A percentile compares a stretch with the other conserved stretches of the same genome.
Conservation (phyloP, 2,329 filamentous ascomycete species). For the Alternaria conjuncta region DNA sequence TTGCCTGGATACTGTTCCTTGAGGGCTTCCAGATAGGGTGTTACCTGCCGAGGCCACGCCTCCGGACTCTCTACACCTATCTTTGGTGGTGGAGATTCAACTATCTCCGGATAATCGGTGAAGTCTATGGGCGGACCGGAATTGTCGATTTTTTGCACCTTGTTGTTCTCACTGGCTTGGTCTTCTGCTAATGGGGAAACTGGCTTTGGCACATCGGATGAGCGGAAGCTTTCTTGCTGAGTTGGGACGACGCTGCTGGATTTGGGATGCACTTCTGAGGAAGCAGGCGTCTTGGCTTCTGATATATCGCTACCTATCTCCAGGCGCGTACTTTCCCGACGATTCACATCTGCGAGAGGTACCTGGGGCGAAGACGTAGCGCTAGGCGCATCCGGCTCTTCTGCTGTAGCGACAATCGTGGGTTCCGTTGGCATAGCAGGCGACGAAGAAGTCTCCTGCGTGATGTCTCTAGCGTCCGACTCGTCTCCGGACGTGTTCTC, state of each 20-base stretch:
- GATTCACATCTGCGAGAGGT: background rate
- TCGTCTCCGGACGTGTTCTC: conserved; percentile 20
- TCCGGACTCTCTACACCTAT: conserved; percentile 25
- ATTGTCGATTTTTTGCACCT: background rate
- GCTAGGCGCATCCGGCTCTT: background rate
- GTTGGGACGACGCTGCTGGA: background rate
- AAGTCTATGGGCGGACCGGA: conserved; percentile 24
- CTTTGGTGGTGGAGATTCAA: conserved; percentile 33
- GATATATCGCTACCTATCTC: background rate
- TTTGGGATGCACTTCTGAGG: background rate
- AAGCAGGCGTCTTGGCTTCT: background rate
- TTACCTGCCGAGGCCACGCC: conserved; percentile 38
- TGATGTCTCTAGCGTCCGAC: background rate
- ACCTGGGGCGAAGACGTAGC: background rate
- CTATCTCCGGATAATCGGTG: conserved; percentile 26
- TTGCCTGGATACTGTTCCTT: conserved; percentile 37
- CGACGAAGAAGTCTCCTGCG: background rate
- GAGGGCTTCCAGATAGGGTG: conserved; percentile 27
- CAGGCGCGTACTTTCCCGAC: background rate
- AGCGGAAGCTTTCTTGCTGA: background rate
- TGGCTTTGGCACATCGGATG: background rate
- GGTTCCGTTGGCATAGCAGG: background rate
- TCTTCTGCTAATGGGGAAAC: background rate
- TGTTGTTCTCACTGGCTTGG: background rate
- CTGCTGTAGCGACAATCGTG: background rate